A percentile compares a stretch with the other conserved stretches of the same genome.
phyloP scores from a whole-genome alignment of 805 yeast species.

The Sugiyamaella boreocaroliniensis region DNA sequence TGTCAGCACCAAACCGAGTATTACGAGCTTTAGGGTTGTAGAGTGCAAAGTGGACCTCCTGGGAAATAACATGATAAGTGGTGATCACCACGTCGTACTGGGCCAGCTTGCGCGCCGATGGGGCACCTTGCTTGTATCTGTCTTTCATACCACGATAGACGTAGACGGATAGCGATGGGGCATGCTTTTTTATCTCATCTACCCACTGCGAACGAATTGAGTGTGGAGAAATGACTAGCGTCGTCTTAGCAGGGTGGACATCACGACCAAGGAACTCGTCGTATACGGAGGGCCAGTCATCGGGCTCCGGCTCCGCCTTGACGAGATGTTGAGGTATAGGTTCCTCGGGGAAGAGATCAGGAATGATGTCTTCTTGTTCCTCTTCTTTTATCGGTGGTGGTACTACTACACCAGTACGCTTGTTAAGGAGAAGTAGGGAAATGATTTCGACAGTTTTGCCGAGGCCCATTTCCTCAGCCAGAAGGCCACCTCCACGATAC shows the following conservation, averaged over 20 bases:
- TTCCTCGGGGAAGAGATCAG: not conserved
- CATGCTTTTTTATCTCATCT: conserved; percentile 55
- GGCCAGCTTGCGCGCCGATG: conserved; percentile 47
- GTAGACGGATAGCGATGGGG: conserved; percentile 55
- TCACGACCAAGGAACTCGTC: conserved; percentile 40
- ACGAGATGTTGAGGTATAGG: not conserved
- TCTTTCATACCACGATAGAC: conserved; percentile 54
- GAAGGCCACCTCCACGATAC: conserved; percentile 50
- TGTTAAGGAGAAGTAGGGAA: conserved; percentile 56
- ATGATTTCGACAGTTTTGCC: conserved; percentile 90
- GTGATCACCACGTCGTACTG: conserved; percentile 73
- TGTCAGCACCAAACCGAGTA: conserved; percentile 6
- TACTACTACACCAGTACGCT: conserved; percentile 34
- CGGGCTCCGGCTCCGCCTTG: conserved; percentile 1
- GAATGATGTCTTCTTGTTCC: not conserved
- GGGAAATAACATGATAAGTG: conserved; percentile 63
- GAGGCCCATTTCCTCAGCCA: conserved; percentile 95
- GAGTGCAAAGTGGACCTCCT: conserved; percentile 72
- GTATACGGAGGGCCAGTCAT: conserved; percentile 6
- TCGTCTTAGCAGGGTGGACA: conserved; percentile 53
- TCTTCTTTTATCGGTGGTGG: not conserved
- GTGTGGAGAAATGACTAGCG: conserved; percentile 80
- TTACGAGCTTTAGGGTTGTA: conserved; percentile 45
- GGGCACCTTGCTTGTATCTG: conserved; percentile 28
- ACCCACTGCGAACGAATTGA: conserved; percentile 83